Evolutionary conservation across 2,329 filamentous ascomycete species (phyloP), one percentile per base, ranked within the genome.

Genomic region (Whalleya microplaca): DNA sequence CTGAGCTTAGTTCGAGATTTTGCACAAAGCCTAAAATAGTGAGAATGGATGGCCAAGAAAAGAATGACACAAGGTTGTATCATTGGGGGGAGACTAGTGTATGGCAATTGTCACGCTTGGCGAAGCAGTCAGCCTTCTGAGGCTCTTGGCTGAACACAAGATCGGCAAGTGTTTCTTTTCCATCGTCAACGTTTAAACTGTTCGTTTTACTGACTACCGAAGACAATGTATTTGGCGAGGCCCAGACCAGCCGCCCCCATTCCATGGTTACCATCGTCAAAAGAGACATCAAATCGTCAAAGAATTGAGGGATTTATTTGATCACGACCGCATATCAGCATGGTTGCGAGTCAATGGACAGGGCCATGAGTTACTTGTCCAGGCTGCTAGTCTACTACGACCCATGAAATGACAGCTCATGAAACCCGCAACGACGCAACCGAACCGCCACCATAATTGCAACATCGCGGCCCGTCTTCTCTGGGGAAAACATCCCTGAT

Each of bases 101-200:
- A 58, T 52, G 61, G 58, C 51, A 61, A 59, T 55, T 57, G 41
- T 62, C 50, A 57, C 50, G 47, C 61, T 61, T 65, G 62, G 59
- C 63, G 48, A 63, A 63, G 62, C 61, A 64, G 53, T 66, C 63
- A 65, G 63, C 63, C 59, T 64, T 62, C 56, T 65, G 64, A 59
- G 62, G 63, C 64, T 66, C 64, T 66, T 66, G 64, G 64, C 64
- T 54, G 57, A 41, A 52, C 53, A 62, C 58, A 58, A 56, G 58
- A 62, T 62, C 64, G 61, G 63, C 62, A 64, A 62, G 61, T 61
- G 45, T 56, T 51, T 37, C 32, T 37, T 37, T 29, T 12, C 55
- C 57, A 43, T 45, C 41, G 45, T 42, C 51, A 51, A 37, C 41
- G 56, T 37, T 42, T 51, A 46, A 42, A 41, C 42, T 47, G 41